Percentiles rank a stretch among this genome's conserved stretches.
Conservation (phyloP, 202 grass and related monocot species). For the Carex arenaria region DNA sequence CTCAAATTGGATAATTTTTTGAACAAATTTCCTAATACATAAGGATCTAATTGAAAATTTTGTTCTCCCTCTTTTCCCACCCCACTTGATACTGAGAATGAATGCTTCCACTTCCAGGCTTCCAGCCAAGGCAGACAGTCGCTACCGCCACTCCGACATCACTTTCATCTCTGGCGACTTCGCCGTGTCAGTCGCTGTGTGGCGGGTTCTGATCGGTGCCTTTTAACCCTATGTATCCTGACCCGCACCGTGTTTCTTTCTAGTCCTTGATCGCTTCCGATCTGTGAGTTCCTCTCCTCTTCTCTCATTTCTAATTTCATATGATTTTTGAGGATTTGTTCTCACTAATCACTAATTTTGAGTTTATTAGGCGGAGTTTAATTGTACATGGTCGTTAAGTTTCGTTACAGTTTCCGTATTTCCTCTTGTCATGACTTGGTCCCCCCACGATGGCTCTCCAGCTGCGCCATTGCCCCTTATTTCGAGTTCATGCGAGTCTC, state of each 20-base stretch:
- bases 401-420: no score
- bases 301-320: not conserved
- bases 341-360: not conserved
- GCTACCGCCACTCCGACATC: not conserved
- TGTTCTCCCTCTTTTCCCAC: not conserved
- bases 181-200: not conserved
- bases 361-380: no score
- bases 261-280: not conserved
- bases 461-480: no score
- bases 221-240: not conserved
- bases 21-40: not conserved
- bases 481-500: no score
- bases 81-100: not conserved
- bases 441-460: no score
- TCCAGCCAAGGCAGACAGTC: not conserved
- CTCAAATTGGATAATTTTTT: not conserved
- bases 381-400: no score
- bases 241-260: not conserved
- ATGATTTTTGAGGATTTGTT: not conserved
- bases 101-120: not conserved
- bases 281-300: not conserved
- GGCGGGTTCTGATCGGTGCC: not conserved
- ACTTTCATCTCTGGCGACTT: not conserved
- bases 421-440: no score
- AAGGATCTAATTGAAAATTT: not conserved